phyloP scores from a whole-genome alignment of 306 rosid genomes.

The Cucurbita pepo region DNA sequence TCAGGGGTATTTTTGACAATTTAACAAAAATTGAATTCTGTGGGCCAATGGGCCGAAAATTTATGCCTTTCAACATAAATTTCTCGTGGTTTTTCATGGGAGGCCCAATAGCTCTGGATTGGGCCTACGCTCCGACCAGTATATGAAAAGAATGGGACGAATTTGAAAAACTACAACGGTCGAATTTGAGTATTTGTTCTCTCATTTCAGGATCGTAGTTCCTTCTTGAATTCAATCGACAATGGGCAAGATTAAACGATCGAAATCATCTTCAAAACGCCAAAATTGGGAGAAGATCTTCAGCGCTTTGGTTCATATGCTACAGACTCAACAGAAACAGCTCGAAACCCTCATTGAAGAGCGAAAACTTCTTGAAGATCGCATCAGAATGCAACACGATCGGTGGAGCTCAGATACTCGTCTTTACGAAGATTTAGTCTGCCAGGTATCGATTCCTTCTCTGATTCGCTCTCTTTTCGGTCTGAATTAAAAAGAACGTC shows the following conservation, averaged over 20 bases:
- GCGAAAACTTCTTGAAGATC: slow-evolving; percentile 43
- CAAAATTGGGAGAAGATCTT: slow-evolving; percentile 52
- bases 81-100: neutral
- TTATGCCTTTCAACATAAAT: neutral
- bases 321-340: slow-evolving; percentile 44
- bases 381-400: slow-evolving; percentile 33
- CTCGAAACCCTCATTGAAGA: slow-evolving; percentile 36
- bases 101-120: neutral
- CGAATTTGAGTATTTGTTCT: neutral
- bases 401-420: slow-evolving; percentile 42
- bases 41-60: neutral
- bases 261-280: slow-evolving; percentile 12
- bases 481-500: slow-evolving; percentile 24
- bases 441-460: slow-evolving; percentile 26
- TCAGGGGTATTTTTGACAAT: too few species aligned
- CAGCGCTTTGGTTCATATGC: slow-evolving; percentile 33
- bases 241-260: slow-evolving; percentile 23
- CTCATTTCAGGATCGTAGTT: neutral
- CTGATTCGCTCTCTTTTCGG: neutral
- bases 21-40: too few species aligned
- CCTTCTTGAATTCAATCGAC: neutral
- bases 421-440: slow-evolving; percentile 20
- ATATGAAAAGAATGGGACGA: neutral
- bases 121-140: neutral
- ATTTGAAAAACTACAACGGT: neutral